Base-by-base conservation (phyloP, 2,329 filamentous ascomycete genomes). In the Fusarium tuaranense region DNA sequence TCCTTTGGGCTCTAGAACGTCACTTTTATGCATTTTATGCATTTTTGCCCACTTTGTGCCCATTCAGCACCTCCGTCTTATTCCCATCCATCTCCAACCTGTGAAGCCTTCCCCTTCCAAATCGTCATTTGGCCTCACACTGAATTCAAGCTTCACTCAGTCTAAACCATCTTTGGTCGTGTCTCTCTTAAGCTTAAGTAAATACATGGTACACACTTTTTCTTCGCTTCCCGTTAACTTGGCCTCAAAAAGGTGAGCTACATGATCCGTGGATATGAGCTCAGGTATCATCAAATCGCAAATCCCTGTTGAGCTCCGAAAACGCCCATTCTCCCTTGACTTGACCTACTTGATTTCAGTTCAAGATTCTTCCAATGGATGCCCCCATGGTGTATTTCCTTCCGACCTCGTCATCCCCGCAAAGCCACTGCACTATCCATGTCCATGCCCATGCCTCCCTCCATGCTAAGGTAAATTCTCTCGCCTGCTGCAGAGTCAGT, bases 241-340 rank as follows among this genome's bases (percentile, higher is more conserved):
- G 44, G 44, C 64, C 65, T 71, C 65, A 57, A 72, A 75, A 64
- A 36, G 48, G 66, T 77, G 75, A 78, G 69, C 75, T 69, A 70
- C 67, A 67, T 71, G 58, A 36, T 66, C 64, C 39, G 34, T 73
- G 58, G 51, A 55, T 69, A 65, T 68, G 53, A 75, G 72, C 76
- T 78, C 76, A 78, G 77, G 77, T 78, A 78, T 78, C 77, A 78
- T 78, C 57, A 71, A 76, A 67, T 70, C 60, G 60, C 68, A 78
- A 71, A 69, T 63, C 63, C 39, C 30, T 46, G 34, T 53, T 65
- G 66, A 68, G 59, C 68, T 70, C 69, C 71, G 61, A 76, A 73
- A 78, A 78, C 77, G 76, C 77, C 70, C 57, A 58, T 65, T 46
- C 27, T 65, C 65, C 39, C 65, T 65, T 65, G 53, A 59, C 41